Evolutionary conservation across 2,329 filamentous ascomycete genomes (phyloP), one percentile per base, ranked within the genome.

Genomic region (Botryotinia globosa): DNA sequence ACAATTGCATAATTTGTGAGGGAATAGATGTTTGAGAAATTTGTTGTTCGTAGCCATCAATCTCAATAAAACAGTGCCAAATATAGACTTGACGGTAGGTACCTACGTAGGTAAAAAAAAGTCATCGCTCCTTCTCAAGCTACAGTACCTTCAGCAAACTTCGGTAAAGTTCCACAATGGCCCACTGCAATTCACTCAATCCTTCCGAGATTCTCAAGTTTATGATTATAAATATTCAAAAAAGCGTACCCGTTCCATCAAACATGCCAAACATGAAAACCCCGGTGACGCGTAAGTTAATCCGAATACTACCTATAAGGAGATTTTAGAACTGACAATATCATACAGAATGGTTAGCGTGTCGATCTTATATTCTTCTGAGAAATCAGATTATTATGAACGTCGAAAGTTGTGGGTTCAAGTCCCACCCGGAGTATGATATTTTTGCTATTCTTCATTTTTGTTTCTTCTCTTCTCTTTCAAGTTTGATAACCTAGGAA

Each of bases 291-390:
- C 63, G 61, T 71, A 71, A 65, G 61, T 71, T n/a, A 5, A 14
- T 18, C 37, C 20, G 12, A 34, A 22, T 39, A 25, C 25, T 42
- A 44, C 8, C 22, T 6, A 9, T 18, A 6, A 18, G 14, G 10
- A 10, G 22, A 20, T 8, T 34, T 5, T 16, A 34, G 2, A n/a
- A 45, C 61, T 71, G 25, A 71, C n/a, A 44, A 10, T 25, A 32
- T 56, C 39, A 32, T 42, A 56, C 25, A 74, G 73, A 75, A 74
- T 75, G 73, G 71, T 75, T 74, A 75, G 74, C 74, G 74, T 75
- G 74, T 75, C 73, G 73, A 71, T 75, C 74, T 75, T 75, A 74
- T 75, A 75, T 58, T 58, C 9, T 66, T 71, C 66, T 68, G 63
- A 54, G 34, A 67, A 66, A 58, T 62, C 65, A 58, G 66, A 61